These are phyloP conservation scores for Dicorynia guianensis DNA, from an alignment of 306 rosid genomes.

Conservation along the genomic window DNA sequence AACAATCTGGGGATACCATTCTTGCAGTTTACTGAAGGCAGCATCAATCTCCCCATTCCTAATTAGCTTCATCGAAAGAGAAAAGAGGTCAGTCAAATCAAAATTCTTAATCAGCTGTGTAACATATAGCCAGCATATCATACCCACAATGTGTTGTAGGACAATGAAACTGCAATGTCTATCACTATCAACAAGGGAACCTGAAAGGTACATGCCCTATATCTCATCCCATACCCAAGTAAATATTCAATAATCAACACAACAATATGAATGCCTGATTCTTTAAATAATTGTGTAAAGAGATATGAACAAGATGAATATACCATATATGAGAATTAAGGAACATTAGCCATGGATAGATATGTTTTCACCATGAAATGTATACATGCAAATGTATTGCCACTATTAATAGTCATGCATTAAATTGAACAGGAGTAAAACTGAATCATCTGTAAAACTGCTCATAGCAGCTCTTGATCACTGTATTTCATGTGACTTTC, in stretches of 20 bases:
- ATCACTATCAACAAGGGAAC: conserved; percentile 20
- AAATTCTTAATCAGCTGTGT: conserved; percentile 32
- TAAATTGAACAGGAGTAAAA: background rate
- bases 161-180: conserved; percentile 7
- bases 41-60: conserved; percentile 86
- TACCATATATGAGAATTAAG: conserved; percentile 3
- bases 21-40: conserved; percentile 79
- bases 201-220: conserved; percentile 4
- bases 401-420: background rate
- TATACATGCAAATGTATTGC: background rate
- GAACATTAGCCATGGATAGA: background rate
- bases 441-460: background rate
- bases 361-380: background rate
- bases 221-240: conserved; percentile 6
- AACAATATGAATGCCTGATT: conserved; percentile 3
- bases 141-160: conserved; percentile 27
- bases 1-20: conserved; percentile 95
- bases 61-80: conserved; percentile 69
- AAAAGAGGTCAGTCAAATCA: conserved; percentile 46
- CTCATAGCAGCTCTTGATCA: background rate
- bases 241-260: background rate
- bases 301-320: background rate
- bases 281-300: conserved; percentile 3
- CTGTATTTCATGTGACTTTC: background rate
- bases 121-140: conserved; percentile 13